These are phyloP conservation scores for Hydnomerulius pinastri DNA, from an alignment of 768 basidiomycete species.

Conservation along the genomic window DNA sequence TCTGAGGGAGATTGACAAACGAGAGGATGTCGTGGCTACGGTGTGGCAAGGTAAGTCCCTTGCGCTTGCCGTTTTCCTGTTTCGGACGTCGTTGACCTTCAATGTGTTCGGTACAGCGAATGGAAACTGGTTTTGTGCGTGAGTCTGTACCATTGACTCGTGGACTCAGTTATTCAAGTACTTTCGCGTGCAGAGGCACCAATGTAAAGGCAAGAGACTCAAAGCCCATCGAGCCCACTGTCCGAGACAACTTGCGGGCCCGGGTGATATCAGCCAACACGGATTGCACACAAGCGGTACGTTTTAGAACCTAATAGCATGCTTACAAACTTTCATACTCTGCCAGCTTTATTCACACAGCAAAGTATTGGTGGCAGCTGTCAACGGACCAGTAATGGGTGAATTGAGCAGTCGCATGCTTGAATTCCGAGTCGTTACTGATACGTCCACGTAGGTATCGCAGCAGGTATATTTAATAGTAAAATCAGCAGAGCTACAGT, in stretches of 20 bases:
- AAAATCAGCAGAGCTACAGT: not conserved
- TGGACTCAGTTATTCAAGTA: not conserved
- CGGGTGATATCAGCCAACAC: constrained; percentile 52
- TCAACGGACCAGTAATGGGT: constrained; percentile 82
- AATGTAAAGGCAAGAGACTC: constrained; percentile 43
- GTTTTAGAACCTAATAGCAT: constrained; percentile 14
- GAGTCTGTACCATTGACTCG: constrained; percentile 27
- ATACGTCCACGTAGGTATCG: constrained; percentile 49
- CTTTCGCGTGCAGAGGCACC: constrained; percentile 49
- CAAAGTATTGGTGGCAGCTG: constrained; percentile 68
- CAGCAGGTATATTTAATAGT: constrained; percentile 47
- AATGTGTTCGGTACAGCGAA: constrained; percentile 41
- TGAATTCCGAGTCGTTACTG: not conserved
- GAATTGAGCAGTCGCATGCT: constrained; percentile 11
- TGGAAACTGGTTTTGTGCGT: constrained; percentile 78
- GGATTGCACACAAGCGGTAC: constrained; percentile 66
- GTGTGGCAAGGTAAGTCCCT: constrained; percentile 67
- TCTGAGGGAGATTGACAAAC: constrained; percentile 57
- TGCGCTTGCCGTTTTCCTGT: not conserved
- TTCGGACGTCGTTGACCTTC: not conserved
- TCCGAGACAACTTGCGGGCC: constrained; percentile 51
- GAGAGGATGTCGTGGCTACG: constrained; percentile 63
- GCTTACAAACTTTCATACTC: not conserved
- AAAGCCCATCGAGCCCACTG: constrained; percentile 16
- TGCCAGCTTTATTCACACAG: constrained; percentile 64